Conservation (phyloP, 2,329 filamentous ascomycete genomes). For the Microdochium bolleyi region DNA sequence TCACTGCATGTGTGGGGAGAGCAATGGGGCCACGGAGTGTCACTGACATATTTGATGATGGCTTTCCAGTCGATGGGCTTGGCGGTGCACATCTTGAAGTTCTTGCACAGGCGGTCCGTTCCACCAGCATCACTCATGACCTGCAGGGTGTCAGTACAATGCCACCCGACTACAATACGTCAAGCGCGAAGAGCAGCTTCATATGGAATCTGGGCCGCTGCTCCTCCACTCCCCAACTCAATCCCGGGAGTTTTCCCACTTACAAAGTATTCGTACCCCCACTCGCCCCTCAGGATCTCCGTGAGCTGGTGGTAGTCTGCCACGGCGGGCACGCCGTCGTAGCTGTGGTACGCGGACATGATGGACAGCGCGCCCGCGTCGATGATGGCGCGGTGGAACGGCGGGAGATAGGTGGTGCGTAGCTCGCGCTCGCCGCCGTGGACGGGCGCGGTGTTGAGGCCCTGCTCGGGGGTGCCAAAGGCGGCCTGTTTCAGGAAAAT, state of each 20-base stretch:
- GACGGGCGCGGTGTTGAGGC: slow-evolving; percentile 57
- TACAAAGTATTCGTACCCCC: slow-evolving; percentile 65
- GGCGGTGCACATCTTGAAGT: slow-evolving; percentile 55
- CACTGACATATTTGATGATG: slow-evolving; percentile 45
- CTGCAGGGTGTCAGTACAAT: no score
- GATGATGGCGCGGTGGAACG: slow-evolving; percentile 63
- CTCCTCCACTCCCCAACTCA: no score
- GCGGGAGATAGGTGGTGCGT: slow-evolving; percentile 45
- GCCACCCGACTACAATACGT: no score
- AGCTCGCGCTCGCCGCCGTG: slow-evolving; percentile 46
- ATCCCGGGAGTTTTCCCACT: slow-evolving; percentile 14
- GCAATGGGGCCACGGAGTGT: slow-evolving; percentile 4
- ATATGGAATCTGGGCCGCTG: no score
- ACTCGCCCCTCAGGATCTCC: slow-evolving; percentile 61
- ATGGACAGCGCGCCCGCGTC: slow-evolving; percentile 60
- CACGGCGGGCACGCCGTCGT: slow-evolving; percentile 63
- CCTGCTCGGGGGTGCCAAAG: slow-evolving; percentile 62
- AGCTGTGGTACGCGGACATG: slow-evolving; percentile 70
- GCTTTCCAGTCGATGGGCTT: slow-evolving; percentile 56
- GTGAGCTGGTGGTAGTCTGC: slow-evolving; percentile 59
- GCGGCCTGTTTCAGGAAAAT: slow-evolving; percentile 32
- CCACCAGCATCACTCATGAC: slow-evolving; percentile 60
- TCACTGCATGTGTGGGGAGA: no score
- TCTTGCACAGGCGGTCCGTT: slow-evolving; percentile 57
- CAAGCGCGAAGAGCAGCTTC: no score